phyloP scores from a whole-genome alignment of 345 rosid species.

The Lumnitzera littorea region DNA sequence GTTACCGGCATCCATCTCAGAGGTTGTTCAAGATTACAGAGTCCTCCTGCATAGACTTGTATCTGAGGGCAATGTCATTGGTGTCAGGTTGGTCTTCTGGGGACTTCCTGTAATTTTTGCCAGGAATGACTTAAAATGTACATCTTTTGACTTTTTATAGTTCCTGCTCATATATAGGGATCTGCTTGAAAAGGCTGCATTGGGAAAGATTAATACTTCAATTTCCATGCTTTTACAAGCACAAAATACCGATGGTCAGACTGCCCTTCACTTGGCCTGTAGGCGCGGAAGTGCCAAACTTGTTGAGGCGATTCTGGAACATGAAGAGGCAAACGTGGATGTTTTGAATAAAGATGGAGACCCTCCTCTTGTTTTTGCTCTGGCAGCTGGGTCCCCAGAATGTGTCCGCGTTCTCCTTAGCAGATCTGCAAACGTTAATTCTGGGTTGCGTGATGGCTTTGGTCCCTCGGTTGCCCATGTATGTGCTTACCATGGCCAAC shows the following conservation, averaged over 20 bases:
- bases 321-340: constrained; percentile 66
- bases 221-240: constrained; percentile 64
- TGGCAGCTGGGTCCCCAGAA: constrained; percentile 96
- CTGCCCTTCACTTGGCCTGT: constrained; percentile 95
- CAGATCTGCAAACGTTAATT: constrained; percentile 77
- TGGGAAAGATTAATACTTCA: constrained; percentile 39
- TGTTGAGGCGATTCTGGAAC: constrained; percentile 70
- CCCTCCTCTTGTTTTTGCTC: constrained; percentile 97
- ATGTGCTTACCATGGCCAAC: constrained; percentile 98
- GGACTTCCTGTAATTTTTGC: constrained; percentile 4
- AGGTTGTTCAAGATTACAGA: constrained; percentile 47
- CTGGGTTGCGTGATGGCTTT: constrained; percentile 78
- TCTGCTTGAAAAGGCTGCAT: constrained; percentile 70
- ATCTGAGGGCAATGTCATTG: constrained; percentile 62
- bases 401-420: constrained; percentile 84
- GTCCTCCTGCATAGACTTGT: constrained; percentile 62
- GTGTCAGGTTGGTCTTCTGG: constrained; percentile 71
- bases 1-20: constrained; percentile 35
- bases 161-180: constrained; percentile 38
- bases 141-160: constrained; percentile 1
- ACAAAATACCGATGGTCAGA: constrained; percentile 87
- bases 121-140: constrained; percentile 13
- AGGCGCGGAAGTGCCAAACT: constrained; percentile 88
- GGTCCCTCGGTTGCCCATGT: constrained; percentile 98
- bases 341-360: constrained; percentile 90